Evolutionary conservation across 495 filamentous ascomycete genomes (phyloP), one percentile per base, ranked within the genome.

Genomic region (Chaetomium tenue): DNA sequence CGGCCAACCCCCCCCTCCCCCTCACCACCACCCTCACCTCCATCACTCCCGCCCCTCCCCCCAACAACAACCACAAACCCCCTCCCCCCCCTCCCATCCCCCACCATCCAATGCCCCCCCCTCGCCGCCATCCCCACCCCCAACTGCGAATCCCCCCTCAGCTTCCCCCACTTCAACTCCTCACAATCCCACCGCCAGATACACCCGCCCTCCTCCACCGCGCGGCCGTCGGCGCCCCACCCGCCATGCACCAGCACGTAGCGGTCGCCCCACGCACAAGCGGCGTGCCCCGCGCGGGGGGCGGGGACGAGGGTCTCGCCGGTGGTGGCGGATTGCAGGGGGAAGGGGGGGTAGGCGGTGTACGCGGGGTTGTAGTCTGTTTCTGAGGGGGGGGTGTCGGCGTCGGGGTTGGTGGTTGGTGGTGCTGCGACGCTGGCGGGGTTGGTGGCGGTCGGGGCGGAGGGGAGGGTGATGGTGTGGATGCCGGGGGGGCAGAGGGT

Each of bases 161-260:
- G 60, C 28, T 63, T 68, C 1, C 61, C 52, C 73, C 81, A 83
- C 2, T 70, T 63, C 6, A 81, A 66, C 0, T 68, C 73, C 42
- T 76, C 72, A 2, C 77, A 72, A 63, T 82, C 71, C 62, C 78
- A 86, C 2, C 79, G 63, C 82, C 83, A 85, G 18, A 86, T 67
- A 26, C 64, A 73, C 13, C 71, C 72, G 23, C 68, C 74, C 57
- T 84, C 80, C 28, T 80, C 74, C 18, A 83, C 66, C 4, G 75
- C 42, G 0, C 70, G 59, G 2, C 73, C 77, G 2, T 67, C 46
- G 20, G 66, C 67, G 23, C 75, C 80, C 1, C 69, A 66, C 1
- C 83, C 81, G 28, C 83, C 82, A 58, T 81, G 79, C 5, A 84
- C 65, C 48, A 78, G 73, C 8, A 85, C 64, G 48, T 63, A 69